Evolutionary conservation across 148 eudicot species (phyloP), one percentile per base, ranked within the genome.

Genomic region (Chenopodium suecicum): DNA sequence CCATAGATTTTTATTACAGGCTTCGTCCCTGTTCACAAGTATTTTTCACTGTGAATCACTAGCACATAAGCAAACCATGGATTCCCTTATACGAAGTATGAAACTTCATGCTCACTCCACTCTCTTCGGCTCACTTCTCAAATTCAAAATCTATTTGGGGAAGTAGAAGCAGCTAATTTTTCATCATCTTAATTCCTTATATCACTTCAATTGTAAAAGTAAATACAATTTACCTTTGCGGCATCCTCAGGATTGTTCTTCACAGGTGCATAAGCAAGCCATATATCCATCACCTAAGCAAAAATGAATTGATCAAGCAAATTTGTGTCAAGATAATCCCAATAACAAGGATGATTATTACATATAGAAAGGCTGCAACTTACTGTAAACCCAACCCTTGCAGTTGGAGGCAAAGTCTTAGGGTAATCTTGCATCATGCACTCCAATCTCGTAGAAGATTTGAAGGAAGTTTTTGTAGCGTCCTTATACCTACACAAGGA

Each of bases 361-460:
- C 25, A 22, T 58, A 20, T 14, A 48, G 20, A 37, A 12, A 75
- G 74, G 29, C 60, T 68, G 63, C 56, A 71, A 78, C 97, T 85
- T 89, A 94, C 99, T 9, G 99, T 96, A 81, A 96, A 96, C 79
- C 98, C 99, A 91, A 96, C 94, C 82, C 93, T 90, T 62, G 99
- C 98, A 37, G 97, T 90, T 54, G 99, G 93, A 82, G 99, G 92
- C 87, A 96, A 82, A 76, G 98, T 92, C 90, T 92, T 91, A 47
- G 99, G 99, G 86, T 96, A 96, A 85, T 96, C 99, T 88, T 96
- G 99, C 99, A 96, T 96, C 99, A 96, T 96, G 83, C 99, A 96
- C 87, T 96, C 99, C 66, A 96, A 85, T 71, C 99, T 90, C 64
- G 99, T 96, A 14, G 99, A 91, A 56, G 99, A 96, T 90, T 94